Conservation (phyloP, 352 stramenopile species). For the Pseudoperonospora humuli region DNA sequence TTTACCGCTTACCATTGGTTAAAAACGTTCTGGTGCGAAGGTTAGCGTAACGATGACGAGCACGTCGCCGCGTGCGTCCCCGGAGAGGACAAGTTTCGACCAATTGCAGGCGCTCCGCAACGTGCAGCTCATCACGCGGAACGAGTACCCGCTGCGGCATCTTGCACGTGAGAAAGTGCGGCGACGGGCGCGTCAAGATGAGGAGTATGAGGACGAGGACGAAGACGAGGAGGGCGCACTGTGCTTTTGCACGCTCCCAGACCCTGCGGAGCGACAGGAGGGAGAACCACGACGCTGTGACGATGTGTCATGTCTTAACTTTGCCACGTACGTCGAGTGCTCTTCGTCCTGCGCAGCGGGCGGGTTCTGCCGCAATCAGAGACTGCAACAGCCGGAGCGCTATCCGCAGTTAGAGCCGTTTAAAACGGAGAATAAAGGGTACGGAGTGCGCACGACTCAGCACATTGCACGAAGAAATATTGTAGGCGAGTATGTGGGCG, state of each 20-base stretch:
- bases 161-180: constrained; percentile 34
- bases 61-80: background rate
- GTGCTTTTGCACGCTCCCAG: constrained; percentile 55
- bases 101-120: constrained; percentile 60
- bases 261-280: constrained; percentile 28
- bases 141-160: constrained; percentile 68
- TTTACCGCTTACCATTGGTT: no score
- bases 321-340: constrained; percentile 83
- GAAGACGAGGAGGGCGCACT: constrained; percentile 31
- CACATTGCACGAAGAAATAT: constrained; percentile 56
- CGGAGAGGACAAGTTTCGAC: constrained; percentile 34
- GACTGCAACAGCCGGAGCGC: constrained; percentile 57
- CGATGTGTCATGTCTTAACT: constrained; percentile 86
- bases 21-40: no score
- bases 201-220: constrained; percentile 28
- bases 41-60: no score
- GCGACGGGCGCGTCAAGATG: constrained; percentile 17
- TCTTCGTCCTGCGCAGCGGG: constrained; percentile 36
- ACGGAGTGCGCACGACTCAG: constrained; percentile 63
- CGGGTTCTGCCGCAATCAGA: constrained; percentile 58
- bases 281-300: constrained; percentile 40
- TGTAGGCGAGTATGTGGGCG: constrained; percentile 88
- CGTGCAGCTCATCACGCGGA: constrained; percentile 50
- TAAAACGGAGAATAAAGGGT: constrained; percentile 79
- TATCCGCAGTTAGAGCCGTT: constrained; percentile 70